Percentiles rank a stretch among this genome's conserved stretches.
Conservation (phyloP, 495 filamentous ascomycete genomes). For the Articulospora tetracladia region DNA sequence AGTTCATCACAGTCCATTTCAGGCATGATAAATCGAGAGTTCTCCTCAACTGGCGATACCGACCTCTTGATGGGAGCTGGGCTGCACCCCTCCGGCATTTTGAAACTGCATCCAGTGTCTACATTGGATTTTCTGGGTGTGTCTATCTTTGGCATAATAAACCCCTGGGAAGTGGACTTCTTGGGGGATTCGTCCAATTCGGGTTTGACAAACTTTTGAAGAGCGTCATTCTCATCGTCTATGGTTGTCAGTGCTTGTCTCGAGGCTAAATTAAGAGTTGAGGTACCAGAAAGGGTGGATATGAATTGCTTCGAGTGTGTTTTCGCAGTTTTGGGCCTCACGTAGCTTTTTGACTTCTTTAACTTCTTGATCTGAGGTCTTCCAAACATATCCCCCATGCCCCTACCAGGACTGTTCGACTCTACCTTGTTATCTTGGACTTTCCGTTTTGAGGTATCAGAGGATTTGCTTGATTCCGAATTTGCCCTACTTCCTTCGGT, state of each 20-base stretch:
- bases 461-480: neutral
- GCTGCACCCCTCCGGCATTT: neutral
- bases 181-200: neutral
- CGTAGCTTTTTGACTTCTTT: neutral
- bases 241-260: neutral
- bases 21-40: neutral
- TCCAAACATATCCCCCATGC: slow-evolving; percentile 16
- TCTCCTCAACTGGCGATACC: neutral
- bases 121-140: neutral
- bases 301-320: too few relatives aligned
- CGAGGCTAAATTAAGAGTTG: neutral
- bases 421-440: slow-evolving; percentile 6
- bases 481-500: neutral
- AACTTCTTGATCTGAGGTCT: slow-evolving; percentile 5
- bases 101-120: too few relatives aligned
- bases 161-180: neutral
- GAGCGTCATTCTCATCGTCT: slow-evolving; percentile 1
- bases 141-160: neutral
- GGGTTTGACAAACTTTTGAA: neutral
- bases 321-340: neutral
- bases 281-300: neutral
- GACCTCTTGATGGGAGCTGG: neutral
- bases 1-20: neutral
- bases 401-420: slow-evolving; percentile 2
- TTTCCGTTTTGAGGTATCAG: neutral